A percentile compares a stretch with the other conserved stretches of the same genome.
Evolutionary conservation across 768 basidiomycete genomes (phyloP).

Genomic region (Psilocybe subaeruginosa): DNA sequence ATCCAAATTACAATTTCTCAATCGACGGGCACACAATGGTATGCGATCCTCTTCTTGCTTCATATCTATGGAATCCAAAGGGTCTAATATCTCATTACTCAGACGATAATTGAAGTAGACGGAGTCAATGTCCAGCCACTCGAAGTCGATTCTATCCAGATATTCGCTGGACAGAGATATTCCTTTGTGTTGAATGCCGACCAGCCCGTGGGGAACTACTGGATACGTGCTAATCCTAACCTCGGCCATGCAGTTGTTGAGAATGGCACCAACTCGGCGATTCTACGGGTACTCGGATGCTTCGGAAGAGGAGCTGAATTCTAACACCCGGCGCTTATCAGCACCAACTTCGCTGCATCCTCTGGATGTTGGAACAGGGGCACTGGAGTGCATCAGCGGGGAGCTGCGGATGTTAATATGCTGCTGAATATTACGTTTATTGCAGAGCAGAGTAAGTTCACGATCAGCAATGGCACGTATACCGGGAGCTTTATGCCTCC

Average conservation of each 20-base stretch:
- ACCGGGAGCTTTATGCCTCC: constrained; percentile 25
- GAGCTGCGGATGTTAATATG: constrained; percentile 40
- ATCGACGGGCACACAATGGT: constrained; percentile 46
- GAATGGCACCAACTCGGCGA: constrained; percentile 52
- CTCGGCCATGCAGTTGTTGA: constrained; percentile 4
- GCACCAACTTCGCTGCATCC: constrained; percentile 33
- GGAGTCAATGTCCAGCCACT: constrained; percentile 37
- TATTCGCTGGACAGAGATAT: constrained; percentile 42
- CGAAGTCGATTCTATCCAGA: constrained; percentile 36
- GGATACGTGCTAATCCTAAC: constrained; percentile 40
- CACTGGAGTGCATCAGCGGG: constrained; percentile 32
- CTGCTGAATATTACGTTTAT: constrained; percentile 33
- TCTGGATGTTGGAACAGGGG: constrained; percentile 20
- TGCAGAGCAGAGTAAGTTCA: constrained; percentile 5
- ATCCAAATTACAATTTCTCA: constrained; percentile 43
- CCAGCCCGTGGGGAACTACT: constrained; percentile 43
- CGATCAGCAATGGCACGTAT: constrained; percentile 14
- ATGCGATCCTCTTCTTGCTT: neutral
- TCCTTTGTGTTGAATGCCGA: constrained; percentile 45
- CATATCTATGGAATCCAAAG: no score
- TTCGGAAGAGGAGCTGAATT: constrained; percentile 20
- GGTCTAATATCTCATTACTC: no score
- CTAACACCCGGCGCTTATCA: constrained; percentile 42
- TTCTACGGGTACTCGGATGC: constrained; percentile 21
- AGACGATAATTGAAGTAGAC: constrained; percentile 43